Evolutionary conservation across 768 basidiomycete genomes (phyloP), one percentile per base, ranked within the genome.

Genomic region (Rhizopogon roseolus): DNA sequence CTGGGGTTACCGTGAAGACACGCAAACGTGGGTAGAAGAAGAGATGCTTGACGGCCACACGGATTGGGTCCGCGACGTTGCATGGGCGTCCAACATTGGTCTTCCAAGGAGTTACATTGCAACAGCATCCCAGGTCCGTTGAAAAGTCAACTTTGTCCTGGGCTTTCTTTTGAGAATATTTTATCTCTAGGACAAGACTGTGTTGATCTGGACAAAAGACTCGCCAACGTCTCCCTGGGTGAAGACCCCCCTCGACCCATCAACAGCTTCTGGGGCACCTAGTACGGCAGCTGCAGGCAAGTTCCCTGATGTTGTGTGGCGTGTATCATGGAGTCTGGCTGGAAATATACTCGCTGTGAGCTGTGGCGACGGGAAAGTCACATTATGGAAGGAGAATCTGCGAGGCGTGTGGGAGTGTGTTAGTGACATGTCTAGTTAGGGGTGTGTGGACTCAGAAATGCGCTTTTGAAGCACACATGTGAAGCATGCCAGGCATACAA

Each of bases 11-110:
- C 82, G 85, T 56, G 91, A 95, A 49, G 88, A 91, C 50, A 78
- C 85, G 8, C 88, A 93, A 67, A 82, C 88, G 6, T 97, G 94
- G 93, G 77, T 81, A 8, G 91, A 93, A 62, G 94, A 93, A 67
- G 94, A 95, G 62, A 82, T 78, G 0, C 81, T 99, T n/a, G 90
- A 92, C 45, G 93, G 92, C 0, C 96, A 98, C 69, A 81, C 88
- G 0, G 95, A 99, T 70, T 99, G 96, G 96, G 95, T 98, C 17
- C 79, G 95, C 42, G 95, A 98, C 66, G 94, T 98, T n/a, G 90
- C 95, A 0, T 98, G 94, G 94, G 95, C 94, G 1, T 95, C 97
- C 0, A 96, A 93, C 61, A 95, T 98, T 57, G 96, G 96, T 0
- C 78, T 98, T 10, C 92, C 95, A 0, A 81, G 93, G 56, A 88